Percentiles rank a stretch among this genome's conserved stretches.
Conservation (phyloP, 768 basidiomycete genomes). For the Russula dissimulans region DNA sequence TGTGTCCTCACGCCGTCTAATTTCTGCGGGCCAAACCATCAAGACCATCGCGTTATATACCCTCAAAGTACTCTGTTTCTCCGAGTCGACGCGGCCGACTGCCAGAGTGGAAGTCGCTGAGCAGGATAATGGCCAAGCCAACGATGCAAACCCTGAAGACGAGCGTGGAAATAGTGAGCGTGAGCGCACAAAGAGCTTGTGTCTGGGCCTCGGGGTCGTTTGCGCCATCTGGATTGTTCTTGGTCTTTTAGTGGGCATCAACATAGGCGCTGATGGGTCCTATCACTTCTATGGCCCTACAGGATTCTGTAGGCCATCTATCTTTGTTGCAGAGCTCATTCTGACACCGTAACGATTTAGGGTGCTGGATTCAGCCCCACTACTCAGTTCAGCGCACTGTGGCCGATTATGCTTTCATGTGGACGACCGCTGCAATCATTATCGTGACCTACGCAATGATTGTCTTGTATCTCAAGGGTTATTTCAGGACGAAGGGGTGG, state of each 20-base stretch:
- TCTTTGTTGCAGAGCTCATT: neutral
- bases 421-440: neutral
- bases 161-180: neutral
- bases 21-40: neutral
- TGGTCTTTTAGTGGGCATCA: neutral
- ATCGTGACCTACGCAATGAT: neutral
- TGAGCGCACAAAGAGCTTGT: neutral
- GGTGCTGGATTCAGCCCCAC: neutral
- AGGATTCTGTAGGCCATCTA: neutral
- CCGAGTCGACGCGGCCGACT: too few relatives aligned
- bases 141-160: too few relatives aligned
- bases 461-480: neutral
- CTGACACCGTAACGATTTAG: neutral
- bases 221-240: neutral
- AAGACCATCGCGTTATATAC: neutral
- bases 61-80: neutral
- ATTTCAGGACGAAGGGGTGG: neutral
- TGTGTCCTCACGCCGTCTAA: neutral
- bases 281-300: neutral
- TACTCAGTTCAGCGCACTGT: neutral
- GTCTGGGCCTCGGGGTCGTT: neutral
- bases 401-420: neutral
- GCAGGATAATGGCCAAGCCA: too few relatives aligned
- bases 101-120: too few relatives aligned
- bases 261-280: neutral